Conservation (phyloP, 352 stramenopile species). For the Phytopythium boreale region DNA sequence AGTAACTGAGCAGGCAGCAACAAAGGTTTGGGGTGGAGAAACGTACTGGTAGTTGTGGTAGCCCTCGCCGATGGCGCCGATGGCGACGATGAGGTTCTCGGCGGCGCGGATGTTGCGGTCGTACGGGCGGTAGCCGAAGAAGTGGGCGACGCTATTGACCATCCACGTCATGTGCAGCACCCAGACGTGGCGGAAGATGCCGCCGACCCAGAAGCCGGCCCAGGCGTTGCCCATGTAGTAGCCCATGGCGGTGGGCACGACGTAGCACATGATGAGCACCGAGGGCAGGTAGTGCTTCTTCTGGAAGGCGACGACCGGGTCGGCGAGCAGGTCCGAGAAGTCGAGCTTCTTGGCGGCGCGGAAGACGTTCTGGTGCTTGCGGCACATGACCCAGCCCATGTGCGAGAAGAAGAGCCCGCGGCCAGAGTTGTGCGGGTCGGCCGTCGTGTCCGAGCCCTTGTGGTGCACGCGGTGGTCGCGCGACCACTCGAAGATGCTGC, state of each 20-base stretch:
- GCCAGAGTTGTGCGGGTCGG: slow-evolving; percentile 94
- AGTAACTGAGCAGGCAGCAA: too few species aligned
- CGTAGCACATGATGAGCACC: slow-evolving; percentile 96
- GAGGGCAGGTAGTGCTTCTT: slow-evolving; percentile 89
- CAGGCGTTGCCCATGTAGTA: slow-evolving; percentile 90
- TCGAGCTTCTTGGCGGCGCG: slow-evolving; percentile 92
- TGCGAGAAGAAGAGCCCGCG: slow-evolving; percentile 99
- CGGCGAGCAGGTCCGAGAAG: slow-evolving; percentile 93
- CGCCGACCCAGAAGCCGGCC: slow-evolving; percentile 95
- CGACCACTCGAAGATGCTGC: slow-evolving; percentile 98
- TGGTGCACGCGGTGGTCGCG: slow-evolving; percentile 99
- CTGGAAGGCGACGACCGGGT: slow-evolving; percentile 96
- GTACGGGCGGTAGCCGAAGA: slow-evolving; percentile 98
- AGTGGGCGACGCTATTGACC: slow-evolving; percentile 98
- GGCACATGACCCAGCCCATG: slow-evolving; percentile 99
- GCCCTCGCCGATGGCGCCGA: slow-evolving; percentile 95
- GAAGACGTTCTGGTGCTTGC: slow-evolving; percentile 93
- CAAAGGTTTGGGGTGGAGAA: too few species aligned
- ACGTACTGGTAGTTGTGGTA: slow-evolving; percentile 99
- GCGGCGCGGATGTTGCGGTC: slow-evolving; percentile 93
- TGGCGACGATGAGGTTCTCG: slow-evolving; percentile 96
- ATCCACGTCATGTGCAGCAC: slow-evolving; percentile 99
- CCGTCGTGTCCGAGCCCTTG: slow-evolving; percentile 96
- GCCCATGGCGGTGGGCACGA: slow-evolving; percentile 91
- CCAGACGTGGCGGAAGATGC: slow-evolving; percentile 93